Evolutionary conservation across 306 rosid genomes (phyloP), one percentile per base, ranked within the genome.

Genomic region (Hippophae rhamnoides): DNA sequence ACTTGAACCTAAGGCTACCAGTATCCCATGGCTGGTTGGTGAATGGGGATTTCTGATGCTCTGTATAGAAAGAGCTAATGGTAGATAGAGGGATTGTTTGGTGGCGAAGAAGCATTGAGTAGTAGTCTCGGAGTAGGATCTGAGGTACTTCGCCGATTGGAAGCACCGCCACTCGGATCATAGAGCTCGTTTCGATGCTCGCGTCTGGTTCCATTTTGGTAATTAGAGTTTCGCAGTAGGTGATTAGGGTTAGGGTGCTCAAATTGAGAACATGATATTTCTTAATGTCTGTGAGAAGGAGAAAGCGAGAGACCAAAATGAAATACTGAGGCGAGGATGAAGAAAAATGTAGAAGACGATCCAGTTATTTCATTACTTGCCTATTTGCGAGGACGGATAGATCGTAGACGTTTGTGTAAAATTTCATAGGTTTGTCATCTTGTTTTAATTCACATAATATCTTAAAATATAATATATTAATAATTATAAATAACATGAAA

Each of bases 11-110:
- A 60, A 92, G 79, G 63, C 80, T 81, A 2, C 97, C 95, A 38
- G 95, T 73, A 46, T 86, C 90, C 99, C 99, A 92, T 0, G 99
- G 99, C 58, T 92, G 99, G 43, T 81, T 74, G 1, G 95, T 71
- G 65, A 92, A 92, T 0, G 99, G 99, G 0, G 97, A 88, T 68
- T 92, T 92, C 80, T 92, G 99, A 65, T 86, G 99, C 72, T 86
- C 89, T 2, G 99, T 75, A 75, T 92, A 92, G 84, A 92, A 92
- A 48, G 96, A 77, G 66, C 88, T 88, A 42, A 84, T 76, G 47
- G 94, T 85, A 18, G 95, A 86, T 78, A 88, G 99, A 5, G 95
- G 90, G 60, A 93, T 83, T 66, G 81, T 62, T 58, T 85, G 88
- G 53, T 86, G 85, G 23, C 86, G 94, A 18, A 82, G 84, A 25